phyloP scores from a whole-genome alignment of 116 monocot species.

The Cymodocea nodosa region DNA sequence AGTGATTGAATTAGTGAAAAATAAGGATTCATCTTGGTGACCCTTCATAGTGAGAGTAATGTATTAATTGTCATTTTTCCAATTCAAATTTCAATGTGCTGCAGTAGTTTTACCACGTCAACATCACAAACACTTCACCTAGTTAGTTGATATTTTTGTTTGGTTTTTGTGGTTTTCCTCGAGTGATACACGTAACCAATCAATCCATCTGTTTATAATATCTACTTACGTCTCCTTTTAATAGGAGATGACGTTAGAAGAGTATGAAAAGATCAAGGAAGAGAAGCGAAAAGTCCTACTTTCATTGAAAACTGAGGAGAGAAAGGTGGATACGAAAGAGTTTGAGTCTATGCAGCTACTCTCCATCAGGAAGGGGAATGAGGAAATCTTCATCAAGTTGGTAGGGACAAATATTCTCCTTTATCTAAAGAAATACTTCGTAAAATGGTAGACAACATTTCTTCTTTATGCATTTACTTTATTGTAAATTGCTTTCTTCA shows the following conservation, averaged over 20 bases:
- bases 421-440: background rate
- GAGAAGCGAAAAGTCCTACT: slow-evolving; percentile 64
- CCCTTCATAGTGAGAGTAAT: too few relatives aligned
- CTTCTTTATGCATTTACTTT: background rate
- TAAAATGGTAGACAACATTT: background rate
- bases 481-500: background rate
- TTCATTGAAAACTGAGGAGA: slow-evolving; percentile 52
- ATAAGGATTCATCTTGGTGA: too few relatives aligned
- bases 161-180: background rate
- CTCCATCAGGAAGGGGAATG: slow-evolving; percentile 41
- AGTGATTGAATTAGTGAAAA: too few relatives aligned
- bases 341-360: slow-evolving; percentile 53
- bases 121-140: too few relatives aligned
- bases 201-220: background rate
- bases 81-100: too few relatives aligned
- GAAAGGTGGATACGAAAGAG: slow-evolving; percentile 60
- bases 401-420: slow-evolving; percentile 17
- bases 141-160: background rate
- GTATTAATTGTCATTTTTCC: too few relatives aligned
- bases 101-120: too few relatives aligned
- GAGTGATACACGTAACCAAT: background rate
- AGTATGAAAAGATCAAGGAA: slow-evolving; percentile 71
- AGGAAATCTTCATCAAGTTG: slow-evolving; percentile 60
- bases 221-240: background rate
- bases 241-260: slow-evolving; percentile 82